Evolutionary conservation across 2,329 filamentous ascomycete species (phyloP).

Genomic region (Colletotrichum chrysophilum): DNA sequence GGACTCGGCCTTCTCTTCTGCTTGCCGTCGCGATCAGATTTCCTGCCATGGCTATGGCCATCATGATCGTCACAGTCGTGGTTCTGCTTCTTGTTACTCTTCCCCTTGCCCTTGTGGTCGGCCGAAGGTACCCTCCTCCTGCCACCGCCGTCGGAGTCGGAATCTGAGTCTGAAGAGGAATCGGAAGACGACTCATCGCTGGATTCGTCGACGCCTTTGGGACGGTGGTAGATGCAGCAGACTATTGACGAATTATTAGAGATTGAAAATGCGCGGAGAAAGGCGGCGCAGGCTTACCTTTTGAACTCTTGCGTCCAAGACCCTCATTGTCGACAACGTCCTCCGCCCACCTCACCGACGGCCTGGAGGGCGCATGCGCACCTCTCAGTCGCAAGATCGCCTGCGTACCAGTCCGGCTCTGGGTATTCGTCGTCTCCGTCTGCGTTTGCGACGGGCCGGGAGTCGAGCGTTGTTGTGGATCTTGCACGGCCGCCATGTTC

Average conservation of each 20-base stretch:
- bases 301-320: conserved; percentile 90
- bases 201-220: conserved; percentile 81
- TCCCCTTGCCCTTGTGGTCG: conserved; percentile 44
- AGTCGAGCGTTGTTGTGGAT: conserved; percentile 28
- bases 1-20: conserved; percentile 65
- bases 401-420: conserved; percentile 31
- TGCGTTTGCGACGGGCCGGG: conserved; percentile 39
- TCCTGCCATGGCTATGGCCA: conserved; percentile 33
- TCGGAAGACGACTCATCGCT: conserved; percentile 69
- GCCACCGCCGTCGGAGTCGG: conserved; percentile 49
- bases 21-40: conserved; percentile 35
- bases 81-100: conserved; percentile 33
- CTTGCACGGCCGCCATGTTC: conserved; percentile 29
- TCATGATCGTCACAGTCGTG: conserved; percentile 40
- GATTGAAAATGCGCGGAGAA: not conserved
- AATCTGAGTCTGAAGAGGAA: conserved; percentile 58
- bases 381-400: conserved; percentile 60
- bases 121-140: conserved; percentile 24
- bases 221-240: conserved; percentile 98
- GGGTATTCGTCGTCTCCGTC: conserved; percentile 31
- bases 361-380: conserved; percentile 47
- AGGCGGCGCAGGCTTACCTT: conserved; percentile 64
- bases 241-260: conserved; percentile 55
- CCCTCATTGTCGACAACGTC: conserved; percentile 96
- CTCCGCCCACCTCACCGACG: conserved; percentile 89